These are phyloP conservation scores for Yarrowia deformans DNA, from an alignment of 805 yeast species.

Conservation along the genomic window DNA sequence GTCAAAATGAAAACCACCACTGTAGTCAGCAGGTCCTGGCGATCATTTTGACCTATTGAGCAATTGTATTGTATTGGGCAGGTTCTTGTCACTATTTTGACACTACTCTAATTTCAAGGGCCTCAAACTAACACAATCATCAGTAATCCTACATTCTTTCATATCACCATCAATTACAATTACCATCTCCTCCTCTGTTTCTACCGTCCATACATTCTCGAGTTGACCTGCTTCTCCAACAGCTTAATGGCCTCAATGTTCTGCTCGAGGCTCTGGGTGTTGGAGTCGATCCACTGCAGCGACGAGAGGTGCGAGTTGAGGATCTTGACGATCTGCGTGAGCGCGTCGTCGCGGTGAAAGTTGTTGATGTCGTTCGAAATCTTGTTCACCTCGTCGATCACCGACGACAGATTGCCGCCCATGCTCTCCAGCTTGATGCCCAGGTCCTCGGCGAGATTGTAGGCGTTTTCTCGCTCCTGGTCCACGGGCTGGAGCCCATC, in stretches of 20 bases:
- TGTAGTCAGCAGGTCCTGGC: too few relatives aligned
- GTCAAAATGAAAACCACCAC: too few relatives aligned
- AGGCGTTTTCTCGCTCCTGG: conserved; percentile 87
- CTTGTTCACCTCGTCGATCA: conserved; percentile 81
- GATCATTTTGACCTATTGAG: too few relatives aligned
- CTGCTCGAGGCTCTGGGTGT: conserved; percentile 70
- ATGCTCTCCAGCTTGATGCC: conserved; percentile 81
- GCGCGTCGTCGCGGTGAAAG: conserved; percentile 57
- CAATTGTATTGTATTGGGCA: too few relatives aligned
- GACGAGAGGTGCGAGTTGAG: conserved; percentile 90
- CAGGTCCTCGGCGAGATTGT: conserved; percentile 81
- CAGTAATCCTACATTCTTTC: too few relatives aligned
- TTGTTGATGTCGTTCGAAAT: conserved; percentile 79
- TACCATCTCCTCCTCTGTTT: too few relatives aligned
- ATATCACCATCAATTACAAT: too few relatives aligned
- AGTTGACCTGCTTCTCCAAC: conserved; percentile 42
- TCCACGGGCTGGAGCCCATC: conserved; percentile 60
- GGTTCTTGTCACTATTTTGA: too few relatives aligned
- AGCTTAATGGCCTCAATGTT: conserved; percentile 58
- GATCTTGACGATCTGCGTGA: conserved; percentile 68
- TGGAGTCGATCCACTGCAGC: conserved; percentile 82
- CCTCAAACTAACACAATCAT: too few relatives aligned
- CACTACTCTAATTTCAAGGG: too few relatives aligned
- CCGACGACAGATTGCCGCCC: conserved; percentile 75
- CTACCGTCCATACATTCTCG: conserved; percentile 32